Evolutionary conservation across 2,329 filamentous ascomycete genomes (phyloP).

Genomic region (Fusarium miscanthi): DNA sequence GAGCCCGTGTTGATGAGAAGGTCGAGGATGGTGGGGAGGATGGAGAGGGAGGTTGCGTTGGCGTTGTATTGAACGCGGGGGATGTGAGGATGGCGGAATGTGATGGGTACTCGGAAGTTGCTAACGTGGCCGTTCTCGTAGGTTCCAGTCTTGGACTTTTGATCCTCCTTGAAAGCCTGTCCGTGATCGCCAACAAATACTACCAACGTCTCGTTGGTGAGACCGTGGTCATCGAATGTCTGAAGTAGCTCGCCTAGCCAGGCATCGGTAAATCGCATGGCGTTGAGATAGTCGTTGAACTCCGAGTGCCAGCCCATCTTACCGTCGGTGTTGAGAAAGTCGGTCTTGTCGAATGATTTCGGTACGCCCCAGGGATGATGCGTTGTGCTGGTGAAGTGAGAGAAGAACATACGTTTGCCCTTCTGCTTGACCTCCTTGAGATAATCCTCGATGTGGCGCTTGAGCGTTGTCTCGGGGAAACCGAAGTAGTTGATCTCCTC

Average conservation of each 20-base stretch:
- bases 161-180: slow-evolving; percentile 50
- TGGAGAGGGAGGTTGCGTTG: slow-evolving; percentile 48
- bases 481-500: slow-evolving; percentile 51
- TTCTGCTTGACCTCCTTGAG: slow-evolving; percentile 45
- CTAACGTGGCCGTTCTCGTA: slow-evolving; percentile 50
- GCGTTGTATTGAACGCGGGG: slow-evolving; percentile 48
- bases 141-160: slow-evolving; percentile 45
- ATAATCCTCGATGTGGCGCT: slow-evolving; percentile 48
- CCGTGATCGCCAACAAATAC: slow-evolving; percentile 52
- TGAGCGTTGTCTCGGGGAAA: slow-evolving; percentile 48
- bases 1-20: slow-evolving; percentile 50
- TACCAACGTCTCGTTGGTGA: slow-evolving; percentile 50
- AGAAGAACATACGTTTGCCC: slow-evolving; percentile 51
- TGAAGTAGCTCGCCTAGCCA: slow-evolving; percentile 49
- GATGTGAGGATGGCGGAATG: slow-evolving; percentile 49
- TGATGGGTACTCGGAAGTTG: slow-evolving; percentile 49
- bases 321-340: slow-evolving; percentile 40
- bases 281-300: slow-evolving; percentile 50
- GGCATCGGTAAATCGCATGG: slow-evolving; percentile 48
- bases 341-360: slow-evolving; percentile 24
- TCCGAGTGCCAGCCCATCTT: slow-evolving; percentile 45
- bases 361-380: slow-evolving; percentile 49
- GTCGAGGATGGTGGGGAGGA: slow-evolving; percentile 52
- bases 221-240: slow-evolving; percentile 48
- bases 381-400: slow-evolving; percentile 52